Conservation (phyloP, 83 land plant genomes). For the Diphasiastrum complanatum region DNA sequence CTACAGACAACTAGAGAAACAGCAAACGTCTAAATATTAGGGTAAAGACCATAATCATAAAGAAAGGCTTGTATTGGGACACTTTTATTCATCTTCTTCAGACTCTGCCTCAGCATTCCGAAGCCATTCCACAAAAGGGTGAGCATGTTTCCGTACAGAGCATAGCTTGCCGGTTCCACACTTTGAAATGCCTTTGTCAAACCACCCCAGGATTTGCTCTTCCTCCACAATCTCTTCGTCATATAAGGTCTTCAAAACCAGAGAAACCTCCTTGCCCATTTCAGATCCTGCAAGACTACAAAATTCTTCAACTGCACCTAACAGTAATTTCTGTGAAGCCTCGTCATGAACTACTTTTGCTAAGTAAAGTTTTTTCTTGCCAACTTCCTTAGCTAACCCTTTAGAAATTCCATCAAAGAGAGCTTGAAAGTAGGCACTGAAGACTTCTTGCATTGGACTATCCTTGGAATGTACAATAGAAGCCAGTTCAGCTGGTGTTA, state of each 20-base stretch:
- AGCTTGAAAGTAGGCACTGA: slow-evolving; percentile 10
- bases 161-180: neutral
- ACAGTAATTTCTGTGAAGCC: neutral
- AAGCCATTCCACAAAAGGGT: slow-evolving; percentile 10
- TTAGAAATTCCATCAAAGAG: slow-evolving; percentile 7
- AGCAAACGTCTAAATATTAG: too few relatives aligned
- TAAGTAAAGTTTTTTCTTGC: neutral
- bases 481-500: neutral
- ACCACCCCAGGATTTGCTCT: slow-evolving; percentile 8
- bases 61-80: too few relatives aligned
- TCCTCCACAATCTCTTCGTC: slow-evolving; percentile 11
- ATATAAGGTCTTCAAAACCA: slow-evolving; percentile 8
- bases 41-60: too few relatives aligned
- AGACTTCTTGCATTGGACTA: neutral
- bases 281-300: neutral
- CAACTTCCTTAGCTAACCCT: slow-evolving; percentile 9
- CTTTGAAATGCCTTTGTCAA: neutral
- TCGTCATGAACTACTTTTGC: neutral
- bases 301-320: slow-evolving; percentile 6
- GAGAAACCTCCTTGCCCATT: neutral
- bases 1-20: too few relatives aligned
- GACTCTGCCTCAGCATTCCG: slow-evolving; percentile 45
- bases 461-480: neutral
- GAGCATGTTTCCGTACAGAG: neutral
- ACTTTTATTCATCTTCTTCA: slow-evolving; percentile 2